Percentiles rank a stretch among this genome's conserved stretches.
Evolutionary conservation across 2,329 filamentous ascomycete genomes (phyloP).

Genomic region (Mycosphaerella sp.): DNA sequence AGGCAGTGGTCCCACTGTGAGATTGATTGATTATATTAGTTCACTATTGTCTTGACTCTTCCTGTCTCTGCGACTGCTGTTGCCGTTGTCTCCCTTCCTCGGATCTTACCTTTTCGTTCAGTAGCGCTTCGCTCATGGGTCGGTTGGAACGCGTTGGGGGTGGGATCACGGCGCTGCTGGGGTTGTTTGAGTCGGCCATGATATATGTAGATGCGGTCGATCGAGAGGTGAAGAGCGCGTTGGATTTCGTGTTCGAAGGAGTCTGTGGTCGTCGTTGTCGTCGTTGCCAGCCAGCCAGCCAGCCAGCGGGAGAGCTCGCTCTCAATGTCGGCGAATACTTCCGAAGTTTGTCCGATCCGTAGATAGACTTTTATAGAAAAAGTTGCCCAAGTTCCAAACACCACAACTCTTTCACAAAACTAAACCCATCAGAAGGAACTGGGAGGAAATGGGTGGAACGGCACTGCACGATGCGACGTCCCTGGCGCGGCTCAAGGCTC

Average conservation of each 20-base stretch:
- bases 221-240: neutral
- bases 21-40: constrained; percentile 25
- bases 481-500: constrained; percentile 37
- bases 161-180: constrained; percentile 54
- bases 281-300: neutral
- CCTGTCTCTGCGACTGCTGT: neutral
- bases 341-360: neutral
- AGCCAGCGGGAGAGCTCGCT: neutral
- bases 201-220: constrained; percentile 15
- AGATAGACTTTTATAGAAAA: constrained; percentile 5
- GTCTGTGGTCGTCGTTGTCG: neutral
- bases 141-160: constrained; percentile 59
- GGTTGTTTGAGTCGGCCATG: constrained; percentile 51
- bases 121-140: constrained; percentile 92
- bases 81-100: neutral
- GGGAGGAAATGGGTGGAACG: constrained; percentile 13
- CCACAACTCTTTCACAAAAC: neutral
- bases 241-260: neutral
- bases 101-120: constrained; percentile 88
- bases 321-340: neutral
- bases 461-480: constrained; percentile 27
- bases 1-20: constrained; percentile 96
- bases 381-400: neutral
- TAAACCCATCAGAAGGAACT: neutral
- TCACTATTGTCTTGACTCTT: neutral